Evolutionary conservation across 257 asterid species (phyloP).

Genomic region (Coffea canephora): DNA sequence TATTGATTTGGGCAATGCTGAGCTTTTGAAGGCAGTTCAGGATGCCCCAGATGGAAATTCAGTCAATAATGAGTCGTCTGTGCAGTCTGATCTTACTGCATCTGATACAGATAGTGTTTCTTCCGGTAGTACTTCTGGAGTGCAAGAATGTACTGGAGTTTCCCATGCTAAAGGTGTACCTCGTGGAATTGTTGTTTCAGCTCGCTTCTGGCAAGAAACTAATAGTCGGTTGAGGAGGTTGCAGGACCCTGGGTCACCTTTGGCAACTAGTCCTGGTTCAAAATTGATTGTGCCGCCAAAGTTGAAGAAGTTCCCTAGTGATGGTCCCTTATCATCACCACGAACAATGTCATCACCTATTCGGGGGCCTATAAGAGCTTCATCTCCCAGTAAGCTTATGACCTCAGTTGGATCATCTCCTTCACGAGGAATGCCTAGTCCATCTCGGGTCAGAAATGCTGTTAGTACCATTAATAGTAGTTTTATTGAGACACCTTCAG

Average conservation of each 20-base stretch:
- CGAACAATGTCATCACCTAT: slow-evolving; percentile 72
- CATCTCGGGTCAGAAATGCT: slow-evolving; percentile 72
- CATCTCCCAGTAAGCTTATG: slow-evolving; percentile 73
- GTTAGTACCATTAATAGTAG: slow-evolving; percentile 72
- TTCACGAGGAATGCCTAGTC: slow-evolving; percentile 62
- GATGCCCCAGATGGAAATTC: slow-evolving; percentile 43
- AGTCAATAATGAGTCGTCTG: slow-evolving; percentile 40
- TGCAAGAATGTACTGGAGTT: slow-evolving; percentile 52
- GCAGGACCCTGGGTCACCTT: slow-evolving; percentile 82
- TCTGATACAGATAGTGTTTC: slow-evolving; percentile 96
- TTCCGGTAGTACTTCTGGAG: slow-evolving; percentile 86
- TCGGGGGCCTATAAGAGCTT: slow-evolving; percentile 63
- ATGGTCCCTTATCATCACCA: slow-evolving; percentile 56
- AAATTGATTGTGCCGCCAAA: slow-evolving; percentile 56
- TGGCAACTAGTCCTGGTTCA: slow-evolving; percentile 63
- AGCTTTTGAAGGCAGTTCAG: slow-evolving; percentile 42
- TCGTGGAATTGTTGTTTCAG: slow-evolving; percentile 64
- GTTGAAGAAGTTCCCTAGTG: slow-evolving; percentile 53
- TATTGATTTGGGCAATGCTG: slow-evolving; percentile 60
- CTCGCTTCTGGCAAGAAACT: slow-evolving; percentile 97
- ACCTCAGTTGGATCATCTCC: slow-evolving; percentile 66
- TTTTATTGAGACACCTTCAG: slow-evolving; percentile 76
- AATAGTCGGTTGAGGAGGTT: slow-evolving; percentile 82
- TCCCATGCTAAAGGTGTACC: slow-evolving; percentile 44
- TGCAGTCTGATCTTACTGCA: slow-evolving; percentile 60